Evolutionary conservation across 805 yeast species (phyloP), one percentile per base, ranked within the genome.

Genomic region (Hanseniaspora lindneri): DNA sequence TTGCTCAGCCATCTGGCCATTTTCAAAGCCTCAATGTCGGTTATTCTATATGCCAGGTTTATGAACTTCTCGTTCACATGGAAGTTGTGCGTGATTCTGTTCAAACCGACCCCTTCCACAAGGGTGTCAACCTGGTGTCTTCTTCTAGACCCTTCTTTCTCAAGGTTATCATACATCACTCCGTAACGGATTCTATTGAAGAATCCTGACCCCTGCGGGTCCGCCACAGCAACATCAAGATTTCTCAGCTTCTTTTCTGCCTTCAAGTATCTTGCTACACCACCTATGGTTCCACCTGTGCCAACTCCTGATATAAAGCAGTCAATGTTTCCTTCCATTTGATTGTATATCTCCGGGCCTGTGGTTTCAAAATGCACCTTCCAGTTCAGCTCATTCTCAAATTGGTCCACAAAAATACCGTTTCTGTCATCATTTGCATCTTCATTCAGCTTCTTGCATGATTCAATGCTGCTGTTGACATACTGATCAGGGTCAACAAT

Each of bases 281-380:
- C 98, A n/a, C 94, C 71, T 40, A 89, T 85, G 1, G 98, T 92
- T 50, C 98, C 98, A 44, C 92, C 98, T 0, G 98, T 89, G 10
- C 98, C 98, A 29, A 95, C 83, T 0, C 97, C 97, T 2, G 89
- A 75, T 36, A 92, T 78, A 61, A 89, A 87, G 42, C 71, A 79
- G 60, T 86, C 94, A 8, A 89, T 57, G 1, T 66, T 54, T 13
- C 79, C 78, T 9, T 73, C 67, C 68, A 80, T 71, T 60, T 92
- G 97, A 19, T 63, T 53, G 69, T 74, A 82, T n/a, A 89, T 84
- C 59, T 89, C 98, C 1, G 97, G 96, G 0, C 95, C 97, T 0
- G 98, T 89, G 1, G 87, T 74, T 14, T 62, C 62, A 63, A 77
- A 87, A 62, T 89, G 98, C 2, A 79, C 72, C 52, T 72, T 68